phyloP scores from a whole-genome alignment of 805 yeast genomes.

The Pachysolen tannophilus region DNA sequence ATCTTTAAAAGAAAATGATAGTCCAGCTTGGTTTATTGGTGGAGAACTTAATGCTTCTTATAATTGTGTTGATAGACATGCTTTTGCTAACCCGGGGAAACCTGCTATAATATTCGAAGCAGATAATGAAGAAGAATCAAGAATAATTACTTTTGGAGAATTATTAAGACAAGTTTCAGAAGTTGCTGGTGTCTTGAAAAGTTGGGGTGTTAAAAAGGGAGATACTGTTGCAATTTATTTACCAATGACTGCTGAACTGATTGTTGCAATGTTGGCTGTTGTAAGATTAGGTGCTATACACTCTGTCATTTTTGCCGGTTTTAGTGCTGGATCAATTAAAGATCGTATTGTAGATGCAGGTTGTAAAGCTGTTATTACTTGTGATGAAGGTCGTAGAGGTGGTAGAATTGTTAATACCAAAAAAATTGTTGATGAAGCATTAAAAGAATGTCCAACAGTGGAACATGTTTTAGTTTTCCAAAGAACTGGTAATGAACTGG shows the following conservation, averaged over 20 bases:
- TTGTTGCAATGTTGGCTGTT: conserved; percentile 89
- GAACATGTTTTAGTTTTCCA: conserved; percentile 79
- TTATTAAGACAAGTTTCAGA: conserved; percentile 76
- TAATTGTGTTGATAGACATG: conserved; percentile 95
- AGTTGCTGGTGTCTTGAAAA: conserved; percentile 74
- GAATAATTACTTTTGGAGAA: conserved; percentile 77
- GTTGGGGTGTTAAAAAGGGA: conserved; percentile 88
- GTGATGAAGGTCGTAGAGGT: conserved; percentile 94
- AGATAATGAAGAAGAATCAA: conserved; percentile 73
- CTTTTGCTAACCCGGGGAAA: conserved; percentile 78
- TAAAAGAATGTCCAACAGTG: conserved; percentile 65
- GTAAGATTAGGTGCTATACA: conserved; percentile 93
- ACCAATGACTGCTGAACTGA: conserved; percentile 97
- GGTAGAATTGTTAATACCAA: conserved; percentile 90
- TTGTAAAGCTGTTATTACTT: conserved; percentile 81
- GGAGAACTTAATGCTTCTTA: conserved; percentile 91
- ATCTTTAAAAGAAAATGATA: conserved; percentile 62
- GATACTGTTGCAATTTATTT: conserved; percentile 94
- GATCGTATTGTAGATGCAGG: conserved; percentile 89
- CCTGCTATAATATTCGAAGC: conserved; percentile 87
- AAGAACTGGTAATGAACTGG: conserved; percentile 78
- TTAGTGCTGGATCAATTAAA: conserved; percentile 83
- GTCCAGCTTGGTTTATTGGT: conserved; percentile 83
- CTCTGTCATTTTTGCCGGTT: conserved; percentile 95
- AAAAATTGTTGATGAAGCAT: conserved; percentile 92